These are phyloP conservation scores for Arabidopsis lyrata DNA, from an alignment of 441 rosid genomes.

Conservation along the genomic window DNA sequence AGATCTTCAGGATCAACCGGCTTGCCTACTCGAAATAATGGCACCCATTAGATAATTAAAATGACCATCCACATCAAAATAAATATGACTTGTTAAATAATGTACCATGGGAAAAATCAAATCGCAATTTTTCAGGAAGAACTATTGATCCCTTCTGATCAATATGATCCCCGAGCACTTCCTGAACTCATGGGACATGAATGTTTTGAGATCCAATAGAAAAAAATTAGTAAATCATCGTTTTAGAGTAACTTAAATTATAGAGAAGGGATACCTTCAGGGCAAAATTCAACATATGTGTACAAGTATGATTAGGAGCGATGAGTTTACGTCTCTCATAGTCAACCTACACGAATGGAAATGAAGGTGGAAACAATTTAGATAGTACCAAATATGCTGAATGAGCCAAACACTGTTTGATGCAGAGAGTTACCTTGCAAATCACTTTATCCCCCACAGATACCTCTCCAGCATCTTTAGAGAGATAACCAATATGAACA, in stretches of 20 bases:
- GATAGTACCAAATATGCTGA: constrained; percentile 15
- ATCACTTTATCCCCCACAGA: constrained; percentile 75
- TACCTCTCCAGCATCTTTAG: constrained; percentile 53
- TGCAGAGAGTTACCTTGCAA: constrained; percentile 69
- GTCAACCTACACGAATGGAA: constrained; percentile 68
- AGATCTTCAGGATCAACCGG: constrained; percentile 80
- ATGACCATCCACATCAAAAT: constrained; percentile 34
- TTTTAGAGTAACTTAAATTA: not conserved
- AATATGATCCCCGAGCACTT: constrained; percentile 94
- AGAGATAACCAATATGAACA: constrained; percentile 82
- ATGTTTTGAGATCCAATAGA: not conserved
- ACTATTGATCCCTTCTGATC: constrained; percentile 99
- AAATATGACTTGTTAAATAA: constrained; percentile 20
- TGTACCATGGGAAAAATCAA: constrained; percentile 97
- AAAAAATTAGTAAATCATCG: not conserved
- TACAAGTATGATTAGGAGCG: constrained; percentile 97
- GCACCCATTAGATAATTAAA: constrained; percentile 27
- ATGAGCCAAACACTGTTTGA: constrained; percentile 15
- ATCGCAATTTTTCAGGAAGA: constrained; percentile 96
- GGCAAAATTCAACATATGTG: constrained; percentile 98
- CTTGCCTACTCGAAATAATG: constrained; percentile 61
- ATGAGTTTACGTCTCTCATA: constrained; percentile 86
- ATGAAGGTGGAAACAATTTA: constrained; percentile 13
- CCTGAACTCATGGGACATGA: constrained; percentile 55
- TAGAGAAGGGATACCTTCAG: constrained; percentile 65